Percentiles rank a stretch among this genome's conserved stretches.
Evolutionary conservation across 2,329 filamentous ascomycete species (phyloP).

Genomic region (Aspergillus calidoustus): DNA sequence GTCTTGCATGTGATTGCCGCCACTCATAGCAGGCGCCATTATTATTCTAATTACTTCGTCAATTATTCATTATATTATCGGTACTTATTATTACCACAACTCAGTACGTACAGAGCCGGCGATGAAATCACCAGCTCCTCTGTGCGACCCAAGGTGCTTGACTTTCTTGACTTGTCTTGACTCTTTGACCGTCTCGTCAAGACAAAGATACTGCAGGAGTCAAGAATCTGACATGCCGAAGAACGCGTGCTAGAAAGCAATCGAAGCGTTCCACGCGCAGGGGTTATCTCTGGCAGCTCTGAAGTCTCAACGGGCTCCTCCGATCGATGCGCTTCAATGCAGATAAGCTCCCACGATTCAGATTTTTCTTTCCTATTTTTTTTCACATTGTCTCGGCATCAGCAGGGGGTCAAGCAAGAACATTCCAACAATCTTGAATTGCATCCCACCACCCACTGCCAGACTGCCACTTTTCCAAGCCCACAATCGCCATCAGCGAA

Average conservation of each 20-base stretch:
- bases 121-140: background rate
- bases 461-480: background rate
- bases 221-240: slow-evolving; percentile 16
- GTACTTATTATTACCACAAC: background rate
- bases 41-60: background rate
- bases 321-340: slow-evolving; percentile 5
- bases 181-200: background rate
- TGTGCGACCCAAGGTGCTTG: background rate
- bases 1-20: slow-evolving; percentile 18
- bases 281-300: slow-evolving; percentile 5
- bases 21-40: slow-evolving; percentile 1
- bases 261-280: slow-evolving; percentile 12
- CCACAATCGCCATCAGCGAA: slow-evolving; percentile 1
- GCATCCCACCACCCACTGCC: background rate
- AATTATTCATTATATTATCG: background rate
- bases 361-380: background rate
- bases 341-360: background rate
- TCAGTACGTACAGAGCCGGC: background rate
- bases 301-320: slow-evolving; percentile 10
- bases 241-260: slow-evolving; percentile 14
- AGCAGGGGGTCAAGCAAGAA: background rate
- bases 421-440: background rate
- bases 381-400: background rate
- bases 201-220: background rate
- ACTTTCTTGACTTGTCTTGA: background rate